Evolutionary conservation across 2,329 filamentous ascomycete genomes (phyloP), one percentile per base, ranked within the genome.

Genomic region (Aspergillus sp.): DNA sequence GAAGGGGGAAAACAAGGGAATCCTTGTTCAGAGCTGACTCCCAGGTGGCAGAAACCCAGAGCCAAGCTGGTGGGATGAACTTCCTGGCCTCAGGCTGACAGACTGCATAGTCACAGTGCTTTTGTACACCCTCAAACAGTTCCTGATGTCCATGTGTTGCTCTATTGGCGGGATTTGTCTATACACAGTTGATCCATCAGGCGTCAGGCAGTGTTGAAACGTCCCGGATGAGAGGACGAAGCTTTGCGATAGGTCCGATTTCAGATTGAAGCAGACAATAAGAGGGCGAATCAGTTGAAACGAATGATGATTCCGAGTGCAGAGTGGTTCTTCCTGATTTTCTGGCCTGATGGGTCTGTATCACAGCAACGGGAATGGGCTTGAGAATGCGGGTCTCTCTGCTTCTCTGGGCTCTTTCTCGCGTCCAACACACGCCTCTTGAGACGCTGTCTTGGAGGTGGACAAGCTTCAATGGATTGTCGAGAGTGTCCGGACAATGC

Each of bases 341-440:
- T 11, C 43, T 46, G 15, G 15, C 27, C 27, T 49, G 19, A 7
- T 55, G 21, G 43, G 41, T 25, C 12, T 37, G 57, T 58, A 54
- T 51, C 62, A 57, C 56, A 54, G 64, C 64, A 66, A 63, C 61
- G 56, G 57, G 59, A 53, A 62, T 61, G 60, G 25, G 21, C 41
- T 55, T 58, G 47, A 59, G 64, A 64, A 66, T 66, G 64, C 59
- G 59, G 64, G 57, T 49, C 58, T 27, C 35, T 14, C 47, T 52
- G 21, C n/a, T 47, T 52, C n/a, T 47, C 47, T 21, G 17, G 33
- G 21, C 35, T 51, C 43, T 33, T 46, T 41, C 46, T 35, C 50
- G 17, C 25, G 40, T n/a, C 9, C 25, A 33, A 17, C 6, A 35
- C 12, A 41, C 27, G 27, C 27, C 27, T 31, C 27, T 37, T 37